Evolutionary conservation across 176 grass and related monocot genomes (phyloP).

Genomic region (Bromus sterilis): DNA sequence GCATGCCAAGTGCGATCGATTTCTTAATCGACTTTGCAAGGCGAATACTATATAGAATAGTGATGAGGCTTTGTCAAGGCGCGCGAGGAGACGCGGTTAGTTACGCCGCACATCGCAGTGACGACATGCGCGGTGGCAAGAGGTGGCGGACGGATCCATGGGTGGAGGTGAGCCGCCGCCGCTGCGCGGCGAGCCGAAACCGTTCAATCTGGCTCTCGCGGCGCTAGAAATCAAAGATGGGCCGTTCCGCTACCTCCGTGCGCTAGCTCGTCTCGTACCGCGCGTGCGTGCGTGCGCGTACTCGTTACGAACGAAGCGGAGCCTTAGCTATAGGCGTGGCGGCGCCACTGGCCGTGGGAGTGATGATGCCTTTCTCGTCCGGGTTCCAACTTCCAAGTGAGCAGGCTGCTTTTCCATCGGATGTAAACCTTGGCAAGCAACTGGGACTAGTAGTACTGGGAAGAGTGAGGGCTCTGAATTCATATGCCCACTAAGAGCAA

Average conservation of each 20-base stretch:
- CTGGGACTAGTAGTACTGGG: background rate
- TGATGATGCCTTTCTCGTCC: background rate
- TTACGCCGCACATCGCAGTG: background rate
- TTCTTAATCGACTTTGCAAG: background rate
- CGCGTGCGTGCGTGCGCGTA: background rate
- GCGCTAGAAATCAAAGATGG: background rate
- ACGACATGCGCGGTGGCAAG: background rate
- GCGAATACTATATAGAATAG: no score
- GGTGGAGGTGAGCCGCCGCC: background rate
- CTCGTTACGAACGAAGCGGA: background rate
- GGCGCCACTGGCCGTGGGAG: background rate
- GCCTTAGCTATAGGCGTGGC: background rate
- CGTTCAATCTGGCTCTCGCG: background rate
- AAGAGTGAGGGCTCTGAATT: conserved; percentile 18
- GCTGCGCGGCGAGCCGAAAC: background rate
- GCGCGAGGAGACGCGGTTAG: background rate
- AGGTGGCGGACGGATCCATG: no score
- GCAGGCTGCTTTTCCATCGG: background rate
- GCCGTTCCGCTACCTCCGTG: background rate
- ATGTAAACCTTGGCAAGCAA: background rate
- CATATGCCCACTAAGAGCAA: background rate
- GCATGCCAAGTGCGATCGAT: background rate
- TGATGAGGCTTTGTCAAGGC: background rate
- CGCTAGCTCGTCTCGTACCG: background rate
- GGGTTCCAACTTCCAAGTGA: background rate